Evolutionary conservation across 225 moss, liverwort and hornwort species (phyloP), one percentile per base, ranked within the genome.

Genomic region (Ulota crispa): DNA sequence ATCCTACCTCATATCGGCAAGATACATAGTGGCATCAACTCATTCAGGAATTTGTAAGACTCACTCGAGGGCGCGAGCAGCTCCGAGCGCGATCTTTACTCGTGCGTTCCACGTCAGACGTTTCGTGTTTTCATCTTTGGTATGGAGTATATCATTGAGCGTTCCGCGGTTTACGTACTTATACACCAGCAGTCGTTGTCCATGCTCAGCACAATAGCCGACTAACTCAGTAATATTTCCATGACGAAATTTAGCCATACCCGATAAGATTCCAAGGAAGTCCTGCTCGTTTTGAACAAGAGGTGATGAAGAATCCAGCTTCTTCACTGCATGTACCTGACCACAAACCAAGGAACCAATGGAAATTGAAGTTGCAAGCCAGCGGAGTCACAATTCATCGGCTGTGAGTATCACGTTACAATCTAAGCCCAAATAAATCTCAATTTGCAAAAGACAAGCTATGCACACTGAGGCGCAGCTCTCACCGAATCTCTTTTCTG

Each of bases 31-130:
- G n/a, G 37, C 28, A 72, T 74, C 56, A 56, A 77, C 36, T 56
- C 43, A 77, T 73, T 78, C 26, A 50, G 59, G 69, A 68, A 42
- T 43, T 53, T 9, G 54, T 28, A 61, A 57, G 34, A 85, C 92
- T 88, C 64, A 94, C 94, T 94, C 94, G 64, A 94, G 88, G 59
- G 94, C 92, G 43, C 94, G 92, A 74, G 94, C 94, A 76, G 91
- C 80, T 82, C 94, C 94, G 26, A 94, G 84, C 36, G 92, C 92
- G 79, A 94, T 85, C 78, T 91, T 94, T 20, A 94, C 88, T 55
- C 94, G 84, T 68, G 78, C 80, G 76, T 94, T 94, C 94, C 94
- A 94, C 10, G 94, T 86, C 73, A 94, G 81, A 39, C 85, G 81
- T 53, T 82, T 88, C 26, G 83, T 85, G 31, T 82, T 88, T 81